Evolutionary conservation across 768 basidiomycete genomes (phyloP), one percentile per base, ranked within the genome.

Genomic region (Coprinellus micaceus): DNA sequence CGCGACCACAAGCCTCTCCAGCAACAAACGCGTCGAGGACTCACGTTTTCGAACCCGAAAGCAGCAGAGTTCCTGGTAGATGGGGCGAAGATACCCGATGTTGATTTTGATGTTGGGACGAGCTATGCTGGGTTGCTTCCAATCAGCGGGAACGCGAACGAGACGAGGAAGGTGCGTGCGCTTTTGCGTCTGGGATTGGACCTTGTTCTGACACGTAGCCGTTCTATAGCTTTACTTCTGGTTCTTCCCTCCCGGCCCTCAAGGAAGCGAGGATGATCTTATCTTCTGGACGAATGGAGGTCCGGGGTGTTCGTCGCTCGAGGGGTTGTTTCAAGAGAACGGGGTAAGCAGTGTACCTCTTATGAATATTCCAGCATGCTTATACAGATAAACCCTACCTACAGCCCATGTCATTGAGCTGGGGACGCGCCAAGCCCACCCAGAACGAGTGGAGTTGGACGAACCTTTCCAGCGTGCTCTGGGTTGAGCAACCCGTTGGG

Each of bases 231-330:
- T 89, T 15, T 91, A 86, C 74, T 91, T 91, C 72, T 90, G 89
- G 88, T 86, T 89, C 70, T 90, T 89, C 74, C 89, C 89, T 53
- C 86, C 88, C 1, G 88, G 86, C 3, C 85, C 86, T 0, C 72
- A 82, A 61, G 89, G 88, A 19, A 86, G 83, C 60, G 64, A 80
- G 3, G 86, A 91, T 62, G 87, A 90, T 64, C 63, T 91, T 43
- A 85, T 90, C 29, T 87, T 89, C 68, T 90, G 88, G 88, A 87
- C 84, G 4, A 89, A 89, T 60, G 88, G 88, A n/a, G 88, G 89
- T 1, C 89, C 88, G 0, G 88, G 89, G 26, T 89, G 88, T 62
- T 88, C 86, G 11, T 86, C 87, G 1, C 71, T 90, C 0, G 83
- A 87, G 64, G 89, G 87, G 17, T 67, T 85, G 33, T 64, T 90